Evolutionary conservation across 2,329 filamentous ascomycete genomes (phyloP), one percentile per base, ranked within the genome.

Genomic region (Cladorrhinum sp.): DNA sequence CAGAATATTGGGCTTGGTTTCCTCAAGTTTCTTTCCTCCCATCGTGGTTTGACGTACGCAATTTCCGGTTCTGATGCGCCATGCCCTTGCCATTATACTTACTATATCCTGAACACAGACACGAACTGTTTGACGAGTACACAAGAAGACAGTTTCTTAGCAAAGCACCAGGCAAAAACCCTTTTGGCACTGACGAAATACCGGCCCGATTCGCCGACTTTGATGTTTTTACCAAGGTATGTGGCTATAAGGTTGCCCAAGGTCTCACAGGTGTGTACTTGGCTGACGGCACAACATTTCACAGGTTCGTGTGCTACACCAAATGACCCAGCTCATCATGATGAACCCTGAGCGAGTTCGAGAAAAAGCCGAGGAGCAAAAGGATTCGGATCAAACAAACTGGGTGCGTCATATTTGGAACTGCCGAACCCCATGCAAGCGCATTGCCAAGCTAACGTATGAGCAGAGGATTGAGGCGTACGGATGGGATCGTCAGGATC

Each of bases 11-110:
- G 92, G 36, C 82, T 99, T 50, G 86, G 90, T 58, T 81, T 98
- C 20, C 85, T 98, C 62, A 97, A 97, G 81, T 92, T 90, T 72
- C 88, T 97, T 54, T 97, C 95, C 29, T 96, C 93, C 62, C 92
- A 97, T 78, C 89, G 93, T 65, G 93, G 93, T 65, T 80, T 98
- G 52, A 96, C 89, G 92, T 96, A 84, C 67, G 90, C 82, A 2
- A 25, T 55, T 25, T 54, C 27, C 29, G 29, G 20, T 45, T n/a
- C 24, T 65, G 45, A 36, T 7, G 41, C 45, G 27, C 41, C 48
- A 16, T 49, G 57, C 1, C 50, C 3, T 32, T 65, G 29, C 41
- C 41, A 16, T 45, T 18, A 22, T 45, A n/a, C 67, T 73, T 24
- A 75, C 70, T 61, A 49, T n/a, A 20, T 23, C 41, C 25, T 53